These are phyloP conservation scores for Biscogniauxia marginata DNA, from an alignment of 2,329 filamentous ascomycete species.

Conservation along the genomic window DNA sequence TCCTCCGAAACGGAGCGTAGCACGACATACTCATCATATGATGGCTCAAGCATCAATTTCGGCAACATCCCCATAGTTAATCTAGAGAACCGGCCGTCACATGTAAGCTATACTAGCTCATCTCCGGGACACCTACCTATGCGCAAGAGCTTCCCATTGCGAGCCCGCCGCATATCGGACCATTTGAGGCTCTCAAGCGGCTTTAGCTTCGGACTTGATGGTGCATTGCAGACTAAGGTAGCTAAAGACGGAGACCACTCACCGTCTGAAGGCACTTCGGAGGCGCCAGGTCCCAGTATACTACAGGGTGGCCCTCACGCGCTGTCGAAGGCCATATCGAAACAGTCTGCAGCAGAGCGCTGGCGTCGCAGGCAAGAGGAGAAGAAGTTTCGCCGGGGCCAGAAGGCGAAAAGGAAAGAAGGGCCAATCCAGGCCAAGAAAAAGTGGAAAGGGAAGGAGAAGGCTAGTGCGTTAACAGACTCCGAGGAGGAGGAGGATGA, in stretches of 20 bases:
- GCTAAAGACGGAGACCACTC: slow-evolving; percentile 6
- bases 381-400: slow-evolving; percentile 18
- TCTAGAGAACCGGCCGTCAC: slow-evolving; percentile 5
- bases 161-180: slow-evolving; percentile 15
- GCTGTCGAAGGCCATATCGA: slow-evolving; percentile 17
- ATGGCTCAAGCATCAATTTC: slow-evolving; percentile 10
- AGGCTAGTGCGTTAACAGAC: background rate
- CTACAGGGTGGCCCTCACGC: slow-evolving; percentile 15
- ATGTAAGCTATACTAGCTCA: slow-evolving; percentile 4
- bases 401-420: slow-evolving; percentile 4
- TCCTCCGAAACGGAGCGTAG: slow-evolving; percentile 16
- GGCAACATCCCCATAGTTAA: slow-evolving; percentile 9
- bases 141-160: slow-evolving; percentile 16
- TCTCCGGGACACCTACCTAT: slow-evolving; percentile 1
- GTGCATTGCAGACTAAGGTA: slow-evolving; percentile 17
- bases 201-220: slow-evolving; percentile 27
- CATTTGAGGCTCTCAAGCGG: slow-evolving; percentile 8
- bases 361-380: slow-evolving; percentile 23
- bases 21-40: slow-evolving; percentile 9
- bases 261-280: slow-evolving; percentile 3
- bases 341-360: slow-evolving; percentile 23
- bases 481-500: background rate
- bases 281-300: background rate
- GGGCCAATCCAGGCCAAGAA: slow-evolving; percentile 4
- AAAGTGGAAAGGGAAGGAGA: slow-evolving; percentile 21